These are phyloP conservation scores for Penicillium nucicola DNA, from an alignment of 495 filamentous ascomycete genomes.

Conservation along the genomic window DNA sequence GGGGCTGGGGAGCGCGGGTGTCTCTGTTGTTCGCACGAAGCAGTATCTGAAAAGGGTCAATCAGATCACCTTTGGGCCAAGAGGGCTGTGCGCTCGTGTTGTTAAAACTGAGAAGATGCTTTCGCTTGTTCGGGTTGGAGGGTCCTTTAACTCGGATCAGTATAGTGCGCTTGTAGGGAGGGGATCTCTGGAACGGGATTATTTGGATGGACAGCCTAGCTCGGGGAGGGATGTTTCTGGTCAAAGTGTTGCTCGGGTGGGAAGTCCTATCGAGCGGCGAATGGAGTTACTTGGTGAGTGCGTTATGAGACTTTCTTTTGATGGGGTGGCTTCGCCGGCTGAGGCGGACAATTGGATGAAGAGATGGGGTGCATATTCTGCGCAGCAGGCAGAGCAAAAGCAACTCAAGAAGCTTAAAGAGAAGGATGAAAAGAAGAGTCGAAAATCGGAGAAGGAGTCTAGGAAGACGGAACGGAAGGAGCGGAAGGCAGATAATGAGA, in stretches of 20 bases:
- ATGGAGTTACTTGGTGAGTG: constrained; percentile 15
- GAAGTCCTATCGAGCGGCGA: constrained; percentile 5
- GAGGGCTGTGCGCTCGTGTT: constrained; percentile 18
- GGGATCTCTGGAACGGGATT: neutral
- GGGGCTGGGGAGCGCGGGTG: constrained; percentile 10
- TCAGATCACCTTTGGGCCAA: constrained; percentile 15
- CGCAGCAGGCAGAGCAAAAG: constrained; percentile 9
- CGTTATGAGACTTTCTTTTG: constrained; percentile 9
- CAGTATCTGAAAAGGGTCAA: constrained; percentile 19
- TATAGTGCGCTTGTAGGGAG: neutral
- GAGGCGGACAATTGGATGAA: constrained; percentile 17
- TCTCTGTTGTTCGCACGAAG: constrained; percentile 18
- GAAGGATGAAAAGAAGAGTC: neutral
- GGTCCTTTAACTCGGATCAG: constrained; percentile 4
- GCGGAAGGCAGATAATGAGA: neutral
- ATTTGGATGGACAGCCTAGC: too few species aligned
- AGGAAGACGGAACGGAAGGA: neutral
- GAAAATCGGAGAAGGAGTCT: neutral
- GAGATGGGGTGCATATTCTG: constrained; percentile 2
- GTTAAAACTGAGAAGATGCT: constrained; percentile 23
- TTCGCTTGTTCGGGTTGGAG: constrained; percentile 6
- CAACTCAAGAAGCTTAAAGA: constrained; percentile 4
- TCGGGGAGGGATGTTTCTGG: neutral
- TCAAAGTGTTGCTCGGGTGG: neutral
- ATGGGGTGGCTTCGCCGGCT: constrained; percentile 1